phyloP scores from a whole-genome alignment of 768 basidiomycete genomes.

The Russula sp. region DNA sequence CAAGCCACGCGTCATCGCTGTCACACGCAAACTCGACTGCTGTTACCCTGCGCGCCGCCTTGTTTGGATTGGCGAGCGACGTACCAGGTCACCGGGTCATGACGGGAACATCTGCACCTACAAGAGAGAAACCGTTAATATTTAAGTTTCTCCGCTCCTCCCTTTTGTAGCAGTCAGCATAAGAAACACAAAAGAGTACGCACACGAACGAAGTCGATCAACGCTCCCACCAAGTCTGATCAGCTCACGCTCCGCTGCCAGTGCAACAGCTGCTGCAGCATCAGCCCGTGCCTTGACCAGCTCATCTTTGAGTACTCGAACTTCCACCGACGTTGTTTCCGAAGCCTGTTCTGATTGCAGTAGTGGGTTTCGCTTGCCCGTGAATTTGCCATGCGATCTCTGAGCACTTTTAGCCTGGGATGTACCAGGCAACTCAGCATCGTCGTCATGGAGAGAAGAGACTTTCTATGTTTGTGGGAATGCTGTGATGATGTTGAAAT shows the following conservation, averaged over 20 bases:
- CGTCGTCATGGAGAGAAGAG: background rate
- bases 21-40: slow-evolving; percentile 24
- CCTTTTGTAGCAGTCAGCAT: no score
- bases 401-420: background rate
- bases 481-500: background rate
- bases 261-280: no score
- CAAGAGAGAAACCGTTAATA: background rate
- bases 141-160: background rate
- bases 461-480: background rate
- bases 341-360: no score
- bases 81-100: slow-evolving; percentile 15
- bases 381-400: background rate
- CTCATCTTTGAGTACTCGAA: no score
- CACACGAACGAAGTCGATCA: slow-evolving; percentile 19
- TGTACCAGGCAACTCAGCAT: no score
- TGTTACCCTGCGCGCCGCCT: slow-evolving; percentile 19
- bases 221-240: slow-evolving; percentile 9
- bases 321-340: no score
- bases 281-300: no score
- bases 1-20: slow-evolving; percentile 6
- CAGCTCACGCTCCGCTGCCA: no score
- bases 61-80: slow-evolving; percentile 21
- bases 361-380: no score
- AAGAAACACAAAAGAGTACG: background rate
- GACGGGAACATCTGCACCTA: slow-evolving; percentile 10